Conservation (phyloP, 164 flowering plant species). For the Macadamia tetraphylla region DNA sequence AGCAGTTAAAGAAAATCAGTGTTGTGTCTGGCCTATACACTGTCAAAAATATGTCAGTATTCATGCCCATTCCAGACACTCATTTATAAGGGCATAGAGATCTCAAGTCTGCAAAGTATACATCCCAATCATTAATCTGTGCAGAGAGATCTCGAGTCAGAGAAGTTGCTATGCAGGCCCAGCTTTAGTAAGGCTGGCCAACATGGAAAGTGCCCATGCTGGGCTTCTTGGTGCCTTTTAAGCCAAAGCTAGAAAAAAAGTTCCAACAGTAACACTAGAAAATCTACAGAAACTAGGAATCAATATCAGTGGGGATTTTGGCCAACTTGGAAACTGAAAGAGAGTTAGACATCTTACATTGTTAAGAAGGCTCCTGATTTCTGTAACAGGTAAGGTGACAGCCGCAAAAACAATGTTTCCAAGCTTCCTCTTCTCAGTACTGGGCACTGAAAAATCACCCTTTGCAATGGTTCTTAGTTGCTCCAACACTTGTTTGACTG, state of each 20-base stretch:
- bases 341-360: conserved; percentile 33
- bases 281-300: neutral
- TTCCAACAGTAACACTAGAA: neutral
- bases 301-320: neutral
- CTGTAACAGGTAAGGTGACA: conserved; percentile 58
- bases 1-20: too few relatives aligned
- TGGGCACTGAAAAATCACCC: conserved; percentile 55
- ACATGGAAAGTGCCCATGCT: neutral
- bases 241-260: neutral
- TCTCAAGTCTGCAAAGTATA: too few relatives aligned
- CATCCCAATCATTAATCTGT: too few relatives aligned
- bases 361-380: conserved; percentile 41
- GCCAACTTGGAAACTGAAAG: neutral
- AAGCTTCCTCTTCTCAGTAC: conserved; percentile 57
- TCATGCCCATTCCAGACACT: too few relatives aligned
- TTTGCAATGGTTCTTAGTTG: conserved; percentile 57
- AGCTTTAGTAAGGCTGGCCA: too few relatives aligned
- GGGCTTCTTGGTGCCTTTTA: neutral
- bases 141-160: too few relatives aligned
- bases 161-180: too few relatives aligned
- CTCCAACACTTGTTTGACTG: conserved; percentile 62
- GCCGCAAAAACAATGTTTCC: conserved; percentile 85
- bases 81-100: too few relatives aligned
- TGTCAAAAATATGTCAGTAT: too few relatives aligned
- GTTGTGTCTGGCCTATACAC: too few relatives aligned